Evolutionary conservation across 805 yeast genomes (phyloP).

Genomic region (Monosporozyma siamensis): DNA sequence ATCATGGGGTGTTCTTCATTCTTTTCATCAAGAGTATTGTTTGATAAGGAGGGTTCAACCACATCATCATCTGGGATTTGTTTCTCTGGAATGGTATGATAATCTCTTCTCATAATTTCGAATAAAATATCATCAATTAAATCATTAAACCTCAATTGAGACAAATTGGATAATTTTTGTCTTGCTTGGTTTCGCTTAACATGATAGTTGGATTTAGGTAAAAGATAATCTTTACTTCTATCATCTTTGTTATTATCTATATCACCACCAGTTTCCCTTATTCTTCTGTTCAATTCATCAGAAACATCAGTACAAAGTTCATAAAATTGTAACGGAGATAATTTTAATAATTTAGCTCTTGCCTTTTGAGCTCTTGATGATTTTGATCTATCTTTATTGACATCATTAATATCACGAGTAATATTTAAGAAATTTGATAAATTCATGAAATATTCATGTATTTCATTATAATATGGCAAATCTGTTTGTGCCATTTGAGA

Average conservation of each 20-base stretch:
- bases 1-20: too few species aligned
- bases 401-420: conserved; percentile 19
- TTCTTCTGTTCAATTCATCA: conserved; percentile 80
- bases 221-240: conserved; percentile 51
- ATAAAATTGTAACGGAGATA: conserved; percentile 72
- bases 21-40: too few species aligned
- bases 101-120: conserved; percentile 73
- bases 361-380: conserved; percentile 64
- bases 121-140: conserved; percentile 79
- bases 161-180: conserved; percentile 77
- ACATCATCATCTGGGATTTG: too few species aligned
- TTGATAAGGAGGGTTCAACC: too few species aligned
- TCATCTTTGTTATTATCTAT: conserved; percentile 40
- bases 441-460: conserved; percentile 21
- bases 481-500: not conserved
- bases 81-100: conserved; percentile 36
- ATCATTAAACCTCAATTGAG: conserved; percentile 76
- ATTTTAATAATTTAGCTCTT: conserved; percentile 70
- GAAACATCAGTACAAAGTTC: conserved; percentile 91
- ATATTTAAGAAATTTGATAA: conserved; percentile 22
- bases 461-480: conserved; percentile 6
- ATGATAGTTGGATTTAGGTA: conserved; percentile 69
- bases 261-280: conserved; percentile 1
- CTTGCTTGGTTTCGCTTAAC: conserved; percentile 94
- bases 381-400: conserved; percentile 22